Evolutionary conservation across 306 rosid species (phyloP).

Genomic region (Gastrolobium villosum): DNA sequence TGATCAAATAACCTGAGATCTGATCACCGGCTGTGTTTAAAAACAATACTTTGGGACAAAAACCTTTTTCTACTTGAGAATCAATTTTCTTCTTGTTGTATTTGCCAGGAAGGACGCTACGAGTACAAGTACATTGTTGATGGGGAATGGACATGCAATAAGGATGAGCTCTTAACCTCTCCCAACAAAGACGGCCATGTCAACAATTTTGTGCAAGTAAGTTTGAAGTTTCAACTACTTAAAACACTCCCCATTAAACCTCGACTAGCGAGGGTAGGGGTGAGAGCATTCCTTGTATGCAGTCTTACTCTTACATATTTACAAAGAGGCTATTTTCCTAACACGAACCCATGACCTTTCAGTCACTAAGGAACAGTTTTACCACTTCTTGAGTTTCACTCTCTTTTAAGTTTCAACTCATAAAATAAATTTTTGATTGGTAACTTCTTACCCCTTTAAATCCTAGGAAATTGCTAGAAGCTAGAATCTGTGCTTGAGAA

Average conservation of each 20-base stretch:
- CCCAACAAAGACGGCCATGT: constrained; percentile 90
- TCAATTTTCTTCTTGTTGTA: constrained; percentile 34
- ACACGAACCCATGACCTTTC: no score
- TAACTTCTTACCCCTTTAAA: constrained; percentile 19
- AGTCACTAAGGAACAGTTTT: no score
- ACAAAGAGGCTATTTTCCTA: no score
- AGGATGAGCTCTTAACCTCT: constrained; percentile 59
- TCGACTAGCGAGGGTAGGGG: no score
- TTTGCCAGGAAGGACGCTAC: constrained; percentile 85
- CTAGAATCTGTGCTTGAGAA: background rate
- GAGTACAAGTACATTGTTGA: constrained; percentile 95
- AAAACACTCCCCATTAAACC: no score
- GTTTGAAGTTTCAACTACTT: constrained; percentile 45
- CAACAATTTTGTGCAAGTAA: constrained; percentile 83
- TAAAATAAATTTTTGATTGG: no score
- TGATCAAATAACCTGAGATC: constrained; percentile 13
- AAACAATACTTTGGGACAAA: background rate
- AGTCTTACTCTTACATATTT: no score
- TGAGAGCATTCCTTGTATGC: no score
- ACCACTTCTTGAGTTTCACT: no score
- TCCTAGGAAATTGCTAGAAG: constrained; percentile 13
- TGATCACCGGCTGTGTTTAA: constrained; percentile 11
- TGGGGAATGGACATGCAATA: constrained; percentile 79
- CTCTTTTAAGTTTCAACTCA: no score
- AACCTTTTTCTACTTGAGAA: background rate